phyloP scores from a whole-genome alignment of 441 rosid species.

The Croton laevigatus region DNA sequence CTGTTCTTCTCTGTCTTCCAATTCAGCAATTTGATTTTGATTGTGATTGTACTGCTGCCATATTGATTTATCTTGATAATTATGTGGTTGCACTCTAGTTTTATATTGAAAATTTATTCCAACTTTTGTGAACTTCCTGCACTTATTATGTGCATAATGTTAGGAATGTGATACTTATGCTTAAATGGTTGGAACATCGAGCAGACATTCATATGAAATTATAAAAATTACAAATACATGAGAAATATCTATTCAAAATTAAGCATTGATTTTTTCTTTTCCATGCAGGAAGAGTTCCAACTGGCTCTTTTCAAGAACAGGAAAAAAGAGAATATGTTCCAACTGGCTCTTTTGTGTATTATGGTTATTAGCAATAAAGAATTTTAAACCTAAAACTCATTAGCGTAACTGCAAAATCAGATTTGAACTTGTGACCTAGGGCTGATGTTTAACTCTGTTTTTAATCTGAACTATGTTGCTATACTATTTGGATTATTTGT shows the following conservation, averaged over 20 bases:
- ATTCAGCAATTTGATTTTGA: not conserved
- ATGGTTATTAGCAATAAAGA: no score
- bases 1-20: not conserved
- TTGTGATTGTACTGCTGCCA: not conserved
- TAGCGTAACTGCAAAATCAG: no score
- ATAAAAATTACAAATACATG: not conserved
- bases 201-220: not conserved
- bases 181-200: not conserved
- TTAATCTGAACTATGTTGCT: no score
- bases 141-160: not conserved
- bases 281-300: conserved; percentile 92
- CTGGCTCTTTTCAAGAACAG: conserved; percentile 80
- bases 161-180: not conserved
- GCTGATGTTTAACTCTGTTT: no score
- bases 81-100: not conserved
- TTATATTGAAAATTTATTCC: not conserved
- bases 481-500: no score
- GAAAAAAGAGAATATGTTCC: conserved; percentile 91
- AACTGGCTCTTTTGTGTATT: no score
- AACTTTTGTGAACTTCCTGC: not conserved
- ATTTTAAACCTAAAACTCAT: no score
- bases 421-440: no score
- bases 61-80: not conserved
- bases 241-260: not conserved
- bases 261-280: conserved; percentile 19